Conservation (phyloP, 768 basidiomycete genomes). For the Tephrocybe sp. region DNA sequence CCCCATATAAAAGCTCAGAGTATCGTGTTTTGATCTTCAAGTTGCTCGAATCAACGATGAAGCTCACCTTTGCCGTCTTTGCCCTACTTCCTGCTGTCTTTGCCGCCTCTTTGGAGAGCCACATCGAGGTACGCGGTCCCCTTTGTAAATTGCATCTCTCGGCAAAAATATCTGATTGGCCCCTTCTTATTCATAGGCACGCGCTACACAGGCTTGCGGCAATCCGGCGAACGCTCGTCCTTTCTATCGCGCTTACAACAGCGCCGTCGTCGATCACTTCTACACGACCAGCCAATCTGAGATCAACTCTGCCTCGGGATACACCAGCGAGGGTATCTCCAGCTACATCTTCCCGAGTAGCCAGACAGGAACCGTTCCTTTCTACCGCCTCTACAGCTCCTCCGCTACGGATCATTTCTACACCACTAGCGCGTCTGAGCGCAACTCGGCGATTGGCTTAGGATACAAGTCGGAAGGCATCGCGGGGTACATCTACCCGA, state of each 20-base stretch:
- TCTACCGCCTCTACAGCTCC: conserved; percentile 23
- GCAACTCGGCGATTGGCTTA: conserved; percentile 6
- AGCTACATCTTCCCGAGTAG: conserved; percentile 12
- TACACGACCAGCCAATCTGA: conserved; percentile 13
- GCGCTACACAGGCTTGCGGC: background rate
- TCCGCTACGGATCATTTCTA: conserved; percentile 21
- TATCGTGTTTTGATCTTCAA: background rate
- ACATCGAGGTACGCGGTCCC: background rate
- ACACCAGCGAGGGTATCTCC: conserved; percentile 11
- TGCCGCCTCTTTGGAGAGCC: no score
- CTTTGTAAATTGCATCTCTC: background rate
- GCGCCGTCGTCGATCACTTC: conserved; percentile 11
- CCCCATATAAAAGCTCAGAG: background rate
- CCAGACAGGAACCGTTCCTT: conserved; percentile 14
- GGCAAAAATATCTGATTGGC: background rate
- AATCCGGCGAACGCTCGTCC: background rate
- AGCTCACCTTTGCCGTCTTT: conserved; percentile 1
- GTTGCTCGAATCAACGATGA: conserved; percentile 3
- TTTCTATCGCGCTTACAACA: conserved; percentile 4
- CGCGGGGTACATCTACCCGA: conserved; percentile 19
- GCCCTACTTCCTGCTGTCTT: background rate
- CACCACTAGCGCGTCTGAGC: conserved; percentile 19
- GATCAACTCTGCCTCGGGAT: conserved; percentile 7
- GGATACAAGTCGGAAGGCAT: conserved; percentile 19
- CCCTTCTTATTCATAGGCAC: background rate